phyloP scores from a whole-genome alignment of 78 protist genomes.

The Anaeramoeba flamelloides region DNA sequence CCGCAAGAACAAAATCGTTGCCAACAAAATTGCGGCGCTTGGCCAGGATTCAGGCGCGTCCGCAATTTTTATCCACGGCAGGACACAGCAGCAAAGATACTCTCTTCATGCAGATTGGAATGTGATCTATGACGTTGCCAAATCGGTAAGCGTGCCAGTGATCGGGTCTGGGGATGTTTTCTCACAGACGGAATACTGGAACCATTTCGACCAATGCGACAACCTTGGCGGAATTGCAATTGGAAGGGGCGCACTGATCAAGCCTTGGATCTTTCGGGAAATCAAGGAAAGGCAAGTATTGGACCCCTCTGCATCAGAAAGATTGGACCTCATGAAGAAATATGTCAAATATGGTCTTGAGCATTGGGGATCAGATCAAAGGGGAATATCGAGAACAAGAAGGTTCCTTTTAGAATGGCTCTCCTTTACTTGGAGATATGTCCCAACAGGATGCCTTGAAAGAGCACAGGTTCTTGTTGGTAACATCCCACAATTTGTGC shows the following conservation, averaged over 20 bases:
- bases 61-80: conserved; percentile 70
- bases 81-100: conserved; percentile 77
- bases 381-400: conserved; percentile 45
- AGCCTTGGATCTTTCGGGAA: conserved; percentile 95
- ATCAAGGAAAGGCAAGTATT: conserved; percentile 70
- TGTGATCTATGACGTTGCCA: conserved; percentile 48
- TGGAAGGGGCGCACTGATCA: conserved; percentile 76
- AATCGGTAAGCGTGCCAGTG: conserved; percentile 20
- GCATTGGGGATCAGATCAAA: conserved; percentile 73
- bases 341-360: conserved; percentile 53
- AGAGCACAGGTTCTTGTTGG: background rate
- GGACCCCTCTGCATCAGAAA: conserved; percentile 72
- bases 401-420: conserved; percentile 81
- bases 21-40: conserved; percentile 42
- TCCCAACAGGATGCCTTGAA: conserved; percentile 55
- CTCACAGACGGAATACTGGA: conserved; percentile 34
- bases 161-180: conserved; percentile 89
- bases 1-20: conserved; percentile 28
- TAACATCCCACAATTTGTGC: background rate
- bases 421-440: conserved; percentile 53
- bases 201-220: background rate
- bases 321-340: conserved; percentile 64
- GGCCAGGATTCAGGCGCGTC: conserved; percentile 54
- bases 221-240: conserved; percentile 46
- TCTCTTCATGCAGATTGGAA: conserved; percentile 71